Evolutionary conservation across 192 early-diverging fungal genomes (phyloP), one percentile per base, ranked within the genome.

Genomic region (Mortierella hygrophila): DNA sequence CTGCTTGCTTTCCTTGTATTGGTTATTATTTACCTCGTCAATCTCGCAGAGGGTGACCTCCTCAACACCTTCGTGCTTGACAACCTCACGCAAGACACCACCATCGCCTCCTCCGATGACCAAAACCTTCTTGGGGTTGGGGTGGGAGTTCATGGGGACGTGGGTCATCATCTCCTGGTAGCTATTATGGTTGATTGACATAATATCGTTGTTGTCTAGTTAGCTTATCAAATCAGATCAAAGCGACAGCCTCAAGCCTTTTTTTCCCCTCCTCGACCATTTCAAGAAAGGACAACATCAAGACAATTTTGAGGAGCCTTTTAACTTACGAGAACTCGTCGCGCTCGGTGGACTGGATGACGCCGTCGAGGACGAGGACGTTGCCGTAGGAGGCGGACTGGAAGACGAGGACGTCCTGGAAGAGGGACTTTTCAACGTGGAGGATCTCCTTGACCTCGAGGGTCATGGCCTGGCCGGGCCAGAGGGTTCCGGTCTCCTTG

Each of bases 151-250:
- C 88, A 99, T 90, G 29, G 99, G 96, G 41, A 98, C 90, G 82
- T 99, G 98, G 70, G 98, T 96, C 91, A 99, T 99, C 98, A 99
- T 99, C 91, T 99, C 99, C 91, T 99, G 99, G 92, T 99, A 99
- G 35, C 94, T 95, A 71, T 70, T 42, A 18, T 54, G 40, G 8
- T 70, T 37, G 65, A 47, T 35, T 6, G 49, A 44, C 46, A 74
- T 38, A 68, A 29, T 20, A 26, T 38, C 42, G 37, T 55, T 71
- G 6, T 5, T 52, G 0, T 80, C 4, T 49, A 23, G 44, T 38
- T 16, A 60, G 60, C 11, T 13, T 13, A 35, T 26, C 13, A 29
- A 6, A 26, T 29, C 26, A 15, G 29, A 35, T 65, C 4, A 65
- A 65, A 29, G 60, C 60, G 60, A 65, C n/a, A 26, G 21, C 26